phyloP scores from a whole-genome alignment of 768 basidiomycete species.

The Sarcodon aspratus region DNA sequence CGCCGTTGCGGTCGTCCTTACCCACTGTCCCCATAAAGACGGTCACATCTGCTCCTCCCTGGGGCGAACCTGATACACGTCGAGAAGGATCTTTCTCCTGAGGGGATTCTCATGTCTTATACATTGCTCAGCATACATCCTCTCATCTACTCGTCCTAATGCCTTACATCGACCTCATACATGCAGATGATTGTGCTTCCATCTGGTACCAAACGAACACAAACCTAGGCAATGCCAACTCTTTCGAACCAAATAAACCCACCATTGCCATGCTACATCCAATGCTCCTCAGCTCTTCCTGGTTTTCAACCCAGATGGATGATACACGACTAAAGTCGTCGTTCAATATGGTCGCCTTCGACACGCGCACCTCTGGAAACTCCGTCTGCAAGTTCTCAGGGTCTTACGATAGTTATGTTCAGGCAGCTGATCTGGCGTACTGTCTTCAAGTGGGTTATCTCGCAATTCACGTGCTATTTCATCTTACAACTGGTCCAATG shows the following conservation, averaged over 20 bases:
- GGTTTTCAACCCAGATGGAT: constrained; percentile 55
- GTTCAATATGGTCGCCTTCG: constrained; percentile 70
- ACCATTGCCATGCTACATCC: constrained; percentile 63
- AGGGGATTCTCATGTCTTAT: no score
- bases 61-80: no score
- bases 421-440: constrained; percentile 66
- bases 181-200: constrained; percentile 53
- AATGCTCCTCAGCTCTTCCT: constrained; percentile 54
- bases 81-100: no score
- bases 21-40: no score
- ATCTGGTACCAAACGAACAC: constrained; percentile 68
- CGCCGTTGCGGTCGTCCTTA: no score
- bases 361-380: constrained; percentile 53
- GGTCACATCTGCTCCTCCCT: no score
- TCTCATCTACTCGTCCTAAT: constrained; percentile 23
- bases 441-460: constrained; percentile 41
- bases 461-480: background rate
- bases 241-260: constrained; percentile 54
- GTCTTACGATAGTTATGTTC: constrained; percentile 64
- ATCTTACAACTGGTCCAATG: background rate
- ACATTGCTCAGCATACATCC: background rate
- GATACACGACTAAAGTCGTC: constrained; percentile 46
- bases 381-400: constrained; percentile 41
- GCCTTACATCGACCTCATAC: constrained; percentile 60
- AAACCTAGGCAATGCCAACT: constrained; percentile 43